phyloP scores from a whole-genome alignment of 2,329 filamentous ascomycete genomes.

The Fusarium foetens region DNA sequence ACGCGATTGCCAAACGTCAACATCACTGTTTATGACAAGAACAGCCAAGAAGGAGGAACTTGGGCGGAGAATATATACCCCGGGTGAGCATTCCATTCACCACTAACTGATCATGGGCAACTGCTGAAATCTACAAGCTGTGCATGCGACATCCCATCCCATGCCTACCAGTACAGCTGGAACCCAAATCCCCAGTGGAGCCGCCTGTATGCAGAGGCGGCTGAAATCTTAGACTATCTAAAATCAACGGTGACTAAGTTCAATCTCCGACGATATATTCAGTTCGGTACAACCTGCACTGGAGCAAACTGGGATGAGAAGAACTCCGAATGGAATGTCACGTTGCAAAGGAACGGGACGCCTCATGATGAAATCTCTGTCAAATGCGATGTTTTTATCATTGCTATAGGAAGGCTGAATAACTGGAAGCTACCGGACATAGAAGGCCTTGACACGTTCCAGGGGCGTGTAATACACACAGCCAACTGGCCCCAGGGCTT shows the following conservation, averaged over 20 bases:
- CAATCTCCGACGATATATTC: background rate
- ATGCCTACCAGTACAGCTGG: background rate
- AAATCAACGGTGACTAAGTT: background rate
- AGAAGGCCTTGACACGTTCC: background rate
- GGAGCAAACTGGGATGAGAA: background rate
- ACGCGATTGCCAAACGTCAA: background rate
- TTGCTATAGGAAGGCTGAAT: background rate
- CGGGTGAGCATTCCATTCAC: background rate
- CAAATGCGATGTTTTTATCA: background rate
- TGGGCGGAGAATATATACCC: background rate
- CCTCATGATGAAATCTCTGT: background rate
- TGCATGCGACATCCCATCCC: background rate
- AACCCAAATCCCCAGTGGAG: background rate
- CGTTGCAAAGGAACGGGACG: background rate
- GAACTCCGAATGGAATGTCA: background rate
- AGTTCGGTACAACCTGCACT: background rate
- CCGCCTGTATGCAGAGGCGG: background rate
- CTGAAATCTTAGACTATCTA: background rate
- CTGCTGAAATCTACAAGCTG: background rate
- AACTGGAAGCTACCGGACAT: background rate
- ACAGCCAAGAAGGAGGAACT: background rate
- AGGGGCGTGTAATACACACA: background rate
- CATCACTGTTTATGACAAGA: background rate
- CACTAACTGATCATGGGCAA: background rate
- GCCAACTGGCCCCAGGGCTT: background rate